A percentile compares a stretch with the other conserved stretches of the same genome.
phyloP scores from a whole-genome alignment of 352 stramenopile genomes.

The Phytopythium montanum region DNA sequence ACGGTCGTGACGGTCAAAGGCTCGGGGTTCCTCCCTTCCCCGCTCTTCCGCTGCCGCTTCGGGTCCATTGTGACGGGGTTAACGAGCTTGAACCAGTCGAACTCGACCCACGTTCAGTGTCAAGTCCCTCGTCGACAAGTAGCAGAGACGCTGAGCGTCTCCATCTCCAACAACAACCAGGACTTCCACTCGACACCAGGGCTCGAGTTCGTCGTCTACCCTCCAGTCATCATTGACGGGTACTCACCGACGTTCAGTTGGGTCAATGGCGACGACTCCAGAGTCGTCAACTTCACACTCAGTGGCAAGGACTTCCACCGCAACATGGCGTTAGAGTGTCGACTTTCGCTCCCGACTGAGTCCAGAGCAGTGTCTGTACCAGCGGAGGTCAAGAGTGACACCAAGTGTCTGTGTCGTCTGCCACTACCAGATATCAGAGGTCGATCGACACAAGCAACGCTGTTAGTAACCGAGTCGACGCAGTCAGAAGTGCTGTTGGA shows the following conservation, averaged over 20 bases:
- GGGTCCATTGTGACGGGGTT: slow-evolving; percentile 10
- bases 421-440: neutral
- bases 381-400: neutral
- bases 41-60: slow-evolving; percentile 23
- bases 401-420: neutral
- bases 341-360: neutral
- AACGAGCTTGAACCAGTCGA: slow-evolving; percentile 7
- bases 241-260: slow-evolving; percentile 12
- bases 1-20: slow-evolving; percentile 17
- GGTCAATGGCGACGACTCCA: slow-evolving; percentile 14
- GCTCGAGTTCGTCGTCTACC: slow-evolving; percentile 12
- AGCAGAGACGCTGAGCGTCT: slow-evolving; percentile 17
- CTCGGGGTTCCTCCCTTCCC: slow-evolving; percentile 23
- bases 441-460: neutral
- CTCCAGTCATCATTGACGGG: slow-evolving; percentile 17
- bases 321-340: slow-evolving; percentile 17
- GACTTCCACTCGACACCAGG: slow-evolving; percentile 24
- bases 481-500: slow-evolving; percentile 20
- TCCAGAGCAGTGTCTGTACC: neutral
- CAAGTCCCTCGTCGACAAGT: slow-evolving; percentile 15
- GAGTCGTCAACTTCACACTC: slow-evolving; percentile 15
- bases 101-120: slow-evolving; percentile 14
- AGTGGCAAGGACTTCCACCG: slow-evolving; percentile 23
- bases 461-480: slow-evolving; percentile 18
- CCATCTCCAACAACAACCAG: slow-evolving; percentile 37